Evolutionary conservation across 2,329 filamentous ascomycete species (phyloP).

Genomic region (Penicillium nordicum): DNA sequence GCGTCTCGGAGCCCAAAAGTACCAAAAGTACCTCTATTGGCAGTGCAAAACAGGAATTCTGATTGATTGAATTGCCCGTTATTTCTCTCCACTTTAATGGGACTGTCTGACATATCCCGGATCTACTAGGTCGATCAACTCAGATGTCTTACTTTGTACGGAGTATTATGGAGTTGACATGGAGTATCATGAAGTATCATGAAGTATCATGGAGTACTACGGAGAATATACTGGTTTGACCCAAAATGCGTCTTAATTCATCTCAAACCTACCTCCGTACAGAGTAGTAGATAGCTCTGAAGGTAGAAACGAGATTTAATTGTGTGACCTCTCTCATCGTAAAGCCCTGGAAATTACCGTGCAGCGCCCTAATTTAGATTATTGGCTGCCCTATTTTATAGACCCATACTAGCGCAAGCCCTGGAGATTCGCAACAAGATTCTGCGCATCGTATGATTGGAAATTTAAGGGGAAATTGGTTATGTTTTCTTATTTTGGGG

Average conservation of each 20-base stretch:
- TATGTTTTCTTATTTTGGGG: neutral
- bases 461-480: neutral
- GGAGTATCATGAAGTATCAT: no score
- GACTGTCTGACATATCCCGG: slow-evolving; percentile 6
- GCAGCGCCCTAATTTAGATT: neutral
- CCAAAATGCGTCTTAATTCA: neutral
- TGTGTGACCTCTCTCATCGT: neutral
- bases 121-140: neutral
- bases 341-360: neutral
- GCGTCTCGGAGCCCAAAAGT: neutral
- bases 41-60: neutral
- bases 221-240: no score
- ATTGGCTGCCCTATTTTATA: neutral
- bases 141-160: neutral
- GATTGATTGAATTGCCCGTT: slow-evolving; percentile 16
- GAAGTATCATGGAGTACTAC: neutral
- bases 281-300: no score
- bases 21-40: neutral
- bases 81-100: slow-evolving; percentile 15
- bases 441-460: neutral
- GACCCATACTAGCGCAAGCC: neutral
- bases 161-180: neutral
- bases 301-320: neutral
- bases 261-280: neutral
- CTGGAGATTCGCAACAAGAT: neutral